phyloP scores from a whole-genome alignment of 148 eudicot genomes.

The Vaccinium macrocarpon region DNA sequence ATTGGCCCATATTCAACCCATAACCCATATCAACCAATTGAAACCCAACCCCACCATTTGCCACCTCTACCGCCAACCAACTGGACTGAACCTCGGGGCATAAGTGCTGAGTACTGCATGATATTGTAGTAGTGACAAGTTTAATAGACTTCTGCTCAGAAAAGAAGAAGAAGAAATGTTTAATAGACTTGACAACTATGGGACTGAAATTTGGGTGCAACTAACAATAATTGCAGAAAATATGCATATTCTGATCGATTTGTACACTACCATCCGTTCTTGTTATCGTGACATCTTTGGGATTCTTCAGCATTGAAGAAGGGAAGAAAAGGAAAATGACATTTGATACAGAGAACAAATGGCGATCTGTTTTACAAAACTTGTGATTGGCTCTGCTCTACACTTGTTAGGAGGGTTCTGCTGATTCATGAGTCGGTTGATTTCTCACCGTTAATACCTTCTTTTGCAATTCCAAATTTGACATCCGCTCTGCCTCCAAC shows the following conservation, averaged over 20 bases:
- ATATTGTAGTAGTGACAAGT: too few species aligned
- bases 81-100: too few species aligned
- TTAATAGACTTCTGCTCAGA: too few species aligned
- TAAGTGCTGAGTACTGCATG: too few species aligned
- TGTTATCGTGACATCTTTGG: neutral
- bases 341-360: neutral
- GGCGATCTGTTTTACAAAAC: neutral
- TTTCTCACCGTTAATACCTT: constrained; percentile 37
- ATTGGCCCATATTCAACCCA: too few species aligned
- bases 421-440: constrained; percentile 36
- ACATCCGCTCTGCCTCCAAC: constrained; percentile 70
- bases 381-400: neutral
- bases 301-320: neutral
- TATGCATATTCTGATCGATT: neutral
- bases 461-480: constrained; percentile 77
- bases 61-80: too few species aligned
- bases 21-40: too few species aligned
- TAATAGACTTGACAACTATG: too few species aligned
- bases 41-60: too few species aligned
- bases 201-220: too few species aligned
- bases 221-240: too few species aligned
- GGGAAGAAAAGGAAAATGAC: neutral
- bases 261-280: neutral
- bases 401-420: constrained; percentile 28
- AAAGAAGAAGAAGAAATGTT: too few species aligned